Evolutionary conservation across 345 rosid genomes (phyloP).

Genomic region (Pistacia integerrima): DNA sequence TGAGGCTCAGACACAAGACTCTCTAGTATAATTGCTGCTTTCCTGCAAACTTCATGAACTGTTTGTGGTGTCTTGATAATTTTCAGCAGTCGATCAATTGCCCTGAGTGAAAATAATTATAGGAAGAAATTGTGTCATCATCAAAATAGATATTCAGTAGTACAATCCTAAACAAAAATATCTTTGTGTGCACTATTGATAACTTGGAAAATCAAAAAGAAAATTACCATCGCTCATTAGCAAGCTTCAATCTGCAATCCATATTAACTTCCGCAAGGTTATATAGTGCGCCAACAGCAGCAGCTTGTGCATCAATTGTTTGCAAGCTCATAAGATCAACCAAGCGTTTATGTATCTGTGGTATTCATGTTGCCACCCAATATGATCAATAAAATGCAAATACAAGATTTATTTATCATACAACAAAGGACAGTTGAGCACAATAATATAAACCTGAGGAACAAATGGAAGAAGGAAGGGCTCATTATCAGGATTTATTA

Average conservation of each 20-base stretch:
- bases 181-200: not conserved
- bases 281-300: constrained; percentile 93
- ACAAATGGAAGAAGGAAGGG: constrained; percentile 86
- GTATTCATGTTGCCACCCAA: not conserved
- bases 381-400: constrained; percentile 9
- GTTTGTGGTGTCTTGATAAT: constrained; percentile 87
- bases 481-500: constrained; percentile 96
- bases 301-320: constrained; percentile 91
- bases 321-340: constrained; percentile 83
- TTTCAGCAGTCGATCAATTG: constrained; percentile 84
- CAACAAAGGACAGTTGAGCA: not conserved
- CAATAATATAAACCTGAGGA: constrained; percentile 59
- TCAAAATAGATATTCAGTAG: not conserved
- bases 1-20: constrained; percentile 93
- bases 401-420: not conserved
- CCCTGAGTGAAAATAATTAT: constrained; percentile 55
- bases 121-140: not conserved
- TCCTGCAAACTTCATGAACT: constrained; percentile 90
- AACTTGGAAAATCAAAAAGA: not conserved
- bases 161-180: not conserved
- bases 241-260: constrained; percentile 98
- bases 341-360: constrained; percentile 89
- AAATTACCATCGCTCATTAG: constrained; percentile 85
- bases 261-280: constrained; percentile 92
- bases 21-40: constrained; percentile 94